Conservation (phyloP, 148 eudicot species). For the Suaeda aralocaspica region DNA sequence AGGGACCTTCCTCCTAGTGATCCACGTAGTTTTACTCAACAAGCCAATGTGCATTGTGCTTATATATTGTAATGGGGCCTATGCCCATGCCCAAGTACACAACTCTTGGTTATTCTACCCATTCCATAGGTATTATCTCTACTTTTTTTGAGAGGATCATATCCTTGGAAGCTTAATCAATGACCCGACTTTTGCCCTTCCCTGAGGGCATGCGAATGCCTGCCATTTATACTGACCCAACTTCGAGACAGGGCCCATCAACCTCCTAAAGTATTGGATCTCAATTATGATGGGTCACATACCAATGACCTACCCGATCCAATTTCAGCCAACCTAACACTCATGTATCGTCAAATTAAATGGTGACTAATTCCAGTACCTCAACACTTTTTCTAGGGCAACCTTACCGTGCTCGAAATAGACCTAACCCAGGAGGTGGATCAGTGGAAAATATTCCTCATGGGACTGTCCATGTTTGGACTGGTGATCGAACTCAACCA, state of each 20-base stretch:
- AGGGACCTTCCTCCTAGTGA: constrained; percentile 52
- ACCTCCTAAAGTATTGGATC: constrained; percentile 9
- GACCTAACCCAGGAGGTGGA: constrained; percentile 53
- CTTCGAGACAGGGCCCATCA: constrained; percentile 5
- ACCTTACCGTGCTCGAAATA: constrained; percentile 48
- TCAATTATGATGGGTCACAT: neutral
- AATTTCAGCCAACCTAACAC: constrained; percentile 3
- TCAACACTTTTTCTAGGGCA: constrained; percentile 62
- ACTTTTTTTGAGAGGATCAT: constrained; percentile 71
- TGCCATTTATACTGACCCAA: constrained; percentile 30
- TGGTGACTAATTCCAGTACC: constrained; percentile 28
- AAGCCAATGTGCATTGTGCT: constrained; percentile 79
- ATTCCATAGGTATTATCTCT: constrained; percentile 65
- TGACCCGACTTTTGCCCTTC: constrained; percentile 72
- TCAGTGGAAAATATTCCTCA: constrained; percentile 64
- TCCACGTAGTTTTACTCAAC: constrained; percentile 69
- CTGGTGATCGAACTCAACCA: constrained; percentile 41
- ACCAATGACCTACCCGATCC: neutral
- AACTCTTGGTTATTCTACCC: constrained; percentile 74
- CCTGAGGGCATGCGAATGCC: constrained; percentile 65
- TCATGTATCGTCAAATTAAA: constrained; percentile 21
- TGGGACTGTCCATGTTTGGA: constrained; percentile 63
- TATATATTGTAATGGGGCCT: constrained; percentile 78
- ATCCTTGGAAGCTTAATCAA: constrained; percentile 43
- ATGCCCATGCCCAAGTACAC: constrained; percentile 74